A percentile compares a stretch with the other conserved stretches of the same genome.
phyloP scores from a whole-genome alignment of 768 basidiomycete genomes.

The Suillus tomentosus region DNA sequence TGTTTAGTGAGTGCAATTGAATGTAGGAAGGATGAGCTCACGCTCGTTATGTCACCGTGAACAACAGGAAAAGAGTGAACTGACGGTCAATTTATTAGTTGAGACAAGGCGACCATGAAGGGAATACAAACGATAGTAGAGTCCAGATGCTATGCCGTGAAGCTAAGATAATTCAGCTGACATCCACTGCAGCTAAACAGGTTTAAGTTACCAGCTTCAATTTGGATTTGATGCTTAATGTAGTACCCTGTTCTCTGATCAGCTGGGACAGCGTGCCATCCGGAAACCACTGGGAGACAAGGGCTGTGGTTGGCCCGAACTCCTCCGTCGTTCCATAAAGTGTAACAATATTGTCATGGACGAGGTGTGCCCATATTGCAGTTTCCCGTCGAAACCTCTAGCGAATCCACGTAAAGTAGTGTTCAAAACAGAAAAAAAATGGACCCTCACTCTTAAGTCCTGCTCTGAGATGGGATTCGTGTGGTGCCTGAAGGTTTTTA shows the following conservation, averaged over 20 bases:
- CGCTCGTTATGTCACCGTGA: constrained; percentile 23
- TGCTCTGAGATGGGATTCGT: too few relatives aligned
- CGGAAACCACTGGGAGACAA: constrained; percentile 9
- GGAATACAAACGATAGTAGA: constrained; percentile 15
- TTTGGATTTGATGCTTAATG: background rate
- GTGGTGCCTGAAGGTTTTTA: background rate
- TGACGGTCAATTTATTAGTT: background rate
- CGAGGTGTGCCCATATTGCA: constrained; percentile 22
- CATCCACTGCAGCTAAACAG: background rate
- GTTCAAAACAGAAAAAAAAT: background rate
- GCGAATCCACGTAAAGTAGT: background rate
- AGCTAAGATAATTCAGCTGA: constrained; percentile 14
- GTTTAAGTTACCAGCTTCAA: background rate
- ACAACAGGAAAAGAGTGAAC: constrained; percentile 20
- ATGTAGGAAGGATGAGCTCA: constrained; percentile 7
- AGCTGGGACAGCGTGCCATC: background rate
- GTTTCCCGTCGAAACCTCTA: constrained; percentile 22
- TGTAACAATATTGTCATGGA: constrained; percentile 22
- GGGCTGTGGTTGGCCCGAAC: constrained; percentile 2
- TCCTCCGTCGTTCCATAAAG: constrained; percentile 19
- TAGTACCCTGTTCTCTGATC: background rate
- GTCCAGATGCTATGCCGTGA: constrained; percentile 17
- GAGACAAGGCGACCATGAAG: too few relatives aligned
- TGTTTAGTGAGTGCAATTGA: too few relatives aligned
- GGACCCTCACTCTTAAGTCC: background rate